phyloP scores from a whole-genome alignment of 1,284 basidiomycete genomes.

The Puccinia horiana region DNA sequence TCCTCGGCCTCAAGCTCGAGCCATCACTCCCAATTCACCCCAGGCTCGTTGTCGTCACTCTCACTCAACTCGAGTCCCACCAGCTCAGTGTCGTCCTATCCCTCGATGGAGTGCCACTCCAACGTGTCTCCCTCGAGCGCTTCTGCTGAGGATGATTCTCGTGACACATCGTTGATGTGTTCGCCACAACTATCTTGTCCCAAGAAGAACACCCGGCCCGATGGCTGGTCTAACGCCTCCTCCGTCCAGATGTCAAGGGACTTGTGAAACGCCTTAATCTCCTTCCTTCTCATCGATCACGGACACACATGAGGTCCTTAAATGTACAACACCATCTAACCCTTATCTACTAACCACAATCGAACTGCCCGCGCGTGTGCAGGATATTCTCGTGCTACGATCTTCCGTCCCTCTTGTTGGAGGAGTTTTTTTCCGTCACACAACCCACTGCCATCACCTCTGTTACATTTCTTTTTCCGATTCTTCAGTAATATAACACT shows the following conservation, averaged over 20 bases:
- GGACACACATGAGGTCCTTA: background rate
- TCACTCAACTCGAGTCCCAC: slow-evolving; percentile 40
- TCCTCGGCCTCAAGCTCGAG: slow-evolving; percentile 25
- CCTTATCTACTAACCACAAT: background rate
- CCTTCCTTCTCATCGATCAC: background rate
- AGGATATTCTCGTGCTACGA: too few species aligned
- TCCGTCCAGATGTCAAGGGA: slow-evolving; percentile 22
- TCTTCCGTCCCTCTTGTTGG: too few species aligned
- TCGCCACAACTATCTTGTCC: slow-evolving; percentile 16
- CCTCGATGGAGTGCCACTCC: slow-evolving; percentile 25
- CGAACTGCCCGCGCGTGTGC: background rate
- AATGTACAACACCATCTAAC: slow-evolving; percentile 5
- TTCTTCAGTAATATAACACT: too few species aligned
- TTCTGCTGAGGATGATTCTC: slow-evolving; percentile 7
- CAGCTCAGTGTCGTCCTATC: slow-evolving; percentile 31
- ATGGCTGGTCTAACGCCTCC: slow-evolving; percentile 2
- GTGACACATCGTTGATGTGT: slow-evolving; percentile 7
- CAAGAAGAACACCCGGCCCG: background rate
- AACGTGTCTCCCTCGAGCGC: background rate
- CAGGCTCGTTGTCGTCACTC: slow-evolving; percentile 15
- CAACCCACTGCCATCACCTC: too few species aligned
- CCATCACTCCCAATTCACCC: slow-evolving; percentile 18
- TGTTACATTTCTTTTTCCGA: too few species aligned
- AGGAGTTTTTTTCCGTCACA: too few species aligned
- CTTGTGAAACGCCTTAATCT: background rate